Percentiles rank a stretch among this genome's conserved stretches.
These are phyloP conservation scores for Chalciporus piperatus DNA, from an alignment of 768 basidiomycete species.

Conservation along the genomic window DNA sequence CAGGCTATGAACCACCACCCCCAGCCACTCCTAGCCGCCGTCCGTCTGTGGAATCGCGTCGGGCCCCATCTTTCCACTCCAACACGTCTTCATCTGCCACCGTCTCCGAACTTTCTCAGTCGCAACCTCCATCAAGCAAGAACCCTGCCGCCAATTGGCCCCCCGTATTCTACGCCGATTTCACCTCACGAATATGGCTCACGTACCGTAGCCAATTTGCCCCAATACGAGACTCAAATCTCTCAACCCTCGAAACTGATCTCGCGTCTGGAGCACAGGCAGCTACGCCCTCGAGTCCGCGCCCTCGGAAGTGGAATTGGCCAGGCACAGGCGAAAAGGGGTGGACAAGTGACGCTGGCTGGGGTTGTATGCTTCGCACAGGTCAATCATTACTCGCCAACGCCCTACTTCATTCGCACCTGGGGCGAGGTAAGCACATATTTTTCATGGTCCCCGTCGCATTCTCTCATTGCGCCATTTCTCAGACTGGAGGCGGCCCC, in stretches of 20 bases:
- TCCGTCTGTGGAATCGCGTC: conserved; percentile 40
- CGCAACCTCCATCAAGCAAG: conserved; percentile 33
- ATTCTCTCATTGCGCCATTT: conserved; percentile 7
- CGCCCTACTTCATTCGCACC: conserved; percentile 69
- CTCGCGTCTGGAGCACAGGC: conserved; percentile 30
- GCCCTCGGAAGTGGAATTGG: conserved; percentile 61
- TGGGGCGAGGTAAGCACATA: conserved; percentile 59
- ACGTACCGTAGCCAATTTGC: conserved; percentile 89
- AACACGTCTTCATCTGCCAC: conserved; percentile 40
- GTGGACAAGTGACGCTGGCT: conserved; percentile 82
- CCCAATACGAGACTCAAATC: conserved; percentile 67
- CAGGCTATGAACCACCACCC: conserved; percentile 59
- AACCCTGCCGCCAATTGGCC: conserved; percentile 58
- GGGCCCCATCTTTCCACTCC: conserved; percentile 44
- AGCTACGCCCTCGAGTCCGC: conserved; percentile 41
- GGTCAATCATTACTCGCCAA: conserved; percentile 84
- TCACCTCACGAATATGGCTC: conserved; percentile 84
- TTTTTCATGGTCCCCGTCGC: conserved; percentile 1
- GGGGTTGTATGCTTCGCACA: conserved; percentile 91
- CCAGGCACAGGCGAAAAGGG: conserved; percentile 64
- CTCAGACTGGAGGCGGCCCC: conserved; percentile 83
- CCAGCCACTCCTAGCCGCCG: conserved; percentile 33
- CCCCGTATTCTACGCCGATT: conserved; percentile 82
- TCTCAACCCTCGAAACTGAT: conserved; percentile 42
- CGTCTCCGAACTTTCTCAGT: conserved; percentile 35